Conservation (phyloP, 2,329 filamentous ascomycete species). For the Lecanicillium sp. region DNA sequence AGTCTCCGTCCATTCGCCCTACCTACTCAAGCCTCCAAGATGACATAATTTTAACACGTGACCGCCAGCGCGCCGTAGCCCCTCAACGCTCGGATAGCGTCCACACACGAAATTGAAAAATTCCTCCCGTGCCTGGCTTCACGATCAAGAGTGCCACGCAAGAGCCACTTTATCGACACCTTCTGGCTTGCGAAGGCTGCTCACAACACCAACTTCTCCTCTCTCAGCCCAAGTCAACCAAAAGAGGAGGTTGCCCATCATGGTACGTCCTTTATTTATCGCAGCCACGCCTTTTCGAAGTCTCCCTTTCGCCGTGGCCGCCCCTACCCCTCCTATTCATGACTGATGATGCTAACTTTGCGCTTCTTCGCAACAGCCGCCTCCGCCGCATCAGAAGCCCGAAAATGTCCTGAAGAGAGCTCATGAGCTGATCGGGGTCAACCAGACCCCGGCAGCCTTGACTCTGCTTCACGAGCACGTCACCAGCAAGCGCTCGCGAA, state of each 20-base stretch:
- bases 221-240: slow-evolving; percentile 26
- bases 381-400: slow-evolving; percentile 92
- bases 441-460: slow-evolving; percentile 85
- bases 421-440: slow-evolving; percentile 96
- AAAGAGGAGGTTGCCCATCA: slow-evolving; percentile 45
- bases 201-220: slow-evolving; percentile 28
- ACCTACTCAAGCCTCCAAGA: slow-evolving; percentile 4
- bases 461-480: slow-evolving; percentile 98
- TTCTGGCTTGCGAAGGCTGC: slow-evolving; percentile 29
- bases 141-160: slow-evolving; percentile 30
- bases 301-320: neutral
- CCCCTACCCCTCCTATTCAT: slow-evolving; percentile 20
- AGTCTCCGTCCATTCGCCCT: too few species aligned
- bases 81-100: slow-evolving; percentile 33
- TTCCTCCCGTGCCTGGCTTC: slow-evolving; percentile 28
- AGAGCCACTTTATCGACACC: slow-evolving; percentile 25
- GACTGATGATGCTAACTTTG: slow-evolving; percentile 18
- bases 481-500: slow-evolving; percentile 94
- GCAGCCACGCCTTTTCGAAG: slow-evolving; percentile 1
- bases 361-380: slow-evolving; percentile 53
- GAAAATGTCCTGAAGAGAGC: slow-evolving; percentile 99
- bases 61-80: slow-evolving; percentile 23
- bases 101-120: slow-evolving; percentile 40
- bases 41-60: slow-evolving; percentile 28
- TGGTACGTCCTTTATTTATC: slow-evolving; percentile 27